Evolutionary conservation across 345 rosid species (phyloP).

Genomic region (Corchorus olitorius): DNA sequence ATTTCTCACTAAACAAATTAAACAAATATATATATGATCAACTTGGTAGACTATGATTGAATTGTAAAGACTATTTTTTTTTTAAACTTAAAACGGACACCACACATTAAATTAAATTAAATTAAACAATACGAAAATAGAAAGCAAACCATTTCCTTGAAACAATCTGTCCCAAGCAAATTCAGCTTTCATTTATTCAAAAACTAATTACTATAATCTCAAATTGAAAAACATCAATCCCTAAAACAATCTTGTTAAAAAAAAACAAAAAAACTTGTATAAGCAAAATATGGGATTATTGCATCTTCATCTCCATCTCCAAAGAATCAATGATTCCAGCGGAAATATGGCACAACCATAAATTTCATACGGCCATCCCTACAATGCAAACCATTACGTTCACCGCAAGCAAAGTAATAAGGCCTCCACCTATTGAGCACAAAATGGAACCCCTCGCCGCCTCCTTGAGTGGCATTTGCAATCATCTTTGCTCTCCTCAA

Average conservation of each 20-base stretch:
- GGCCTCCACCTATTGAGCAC: conserved; percentile 44
- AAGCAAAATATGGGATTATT: not conserved
- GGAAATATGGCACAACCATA: conserved; percentile 44
- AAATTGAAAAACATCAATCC: not conserved
- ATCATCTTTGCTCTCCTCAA: conserved; percentile 49
- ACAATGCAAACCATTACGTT: conserved; percentile 59
- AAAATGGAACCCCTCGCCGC: conserved; percentile 59
- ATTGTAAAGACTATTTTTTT: not conserved
- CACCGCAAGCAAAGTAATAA: conserved; percentile 73
- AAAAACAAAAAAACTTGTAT: not conserved
- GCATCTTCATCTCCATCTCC: not conserved
- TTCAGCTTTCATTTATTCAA: not conserved
- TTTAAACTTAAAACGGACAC: not conserved
- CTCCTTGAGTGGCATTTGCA: conserved; percentile 53
- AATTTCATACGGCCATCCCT: conserved; percentile 69
- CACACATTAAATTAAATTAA: too few relatives aligned
- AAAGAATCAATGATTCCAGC: conserved; percentile 16
- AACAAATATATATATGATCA: too few relatives aligned
- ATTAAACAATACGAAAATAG: too few relatives aligned
- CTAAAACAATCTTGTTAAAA: not conserved
- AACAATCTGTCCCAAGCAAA: not conserved
- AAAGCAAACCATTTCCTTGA: too few relatives aligned
- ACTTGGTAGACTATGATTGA: not conserved
- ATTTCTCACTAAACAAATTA: not conserved
- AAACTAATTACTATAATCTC: not conserved